Conservation (phyloP, 345 rosid species). For the Sisymbrium altissimum region DNA sequence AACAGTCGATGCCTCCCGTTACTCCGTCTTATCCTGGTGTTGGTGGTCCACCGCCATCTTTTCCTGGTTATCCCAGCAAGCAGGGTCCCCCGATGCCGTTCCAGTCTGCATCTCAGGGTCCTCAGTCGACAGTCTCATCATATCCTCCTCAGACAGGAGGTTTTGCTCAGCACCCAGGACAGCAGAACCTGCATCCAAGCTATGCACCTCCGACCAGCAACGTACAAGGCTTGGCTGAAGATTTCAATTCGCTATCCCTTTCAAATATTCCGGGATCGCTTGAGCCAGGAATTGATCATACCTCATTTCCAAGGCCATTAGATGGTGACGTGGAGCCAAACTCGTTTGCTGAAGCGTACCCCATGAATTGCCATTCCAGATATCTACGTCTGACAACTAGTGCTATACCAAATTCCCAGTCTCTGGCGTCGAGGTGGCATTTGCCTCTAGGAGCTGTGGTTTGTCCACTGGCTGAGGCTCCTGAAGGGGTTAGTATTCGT, state of each 20-base stretch:
- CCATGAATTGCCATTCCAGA: slow-evolving; percentile 83
- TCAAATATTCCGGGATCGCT: slow-evolving; percentile 75
- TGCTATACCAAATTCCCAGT: slow-evolving; percentile 87
- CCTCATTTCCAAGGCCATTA: slow-evolving; percentile 88
- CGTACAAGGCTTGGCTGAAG: slow-evolving; percentile 74
- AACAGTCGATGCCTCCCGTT: slow-evolving; percentile 44
- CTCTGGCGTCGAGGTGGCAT: slow-evolving; percentile 97
- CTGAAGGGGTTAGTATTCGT: slow-evolving; percentile 73
- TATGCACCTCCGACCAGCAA: slow-evolving; percentile 65
- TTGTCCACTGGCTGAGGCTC: slow-evolving; percentile 96
- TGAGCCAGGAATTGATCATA: slow-evolving; percentile 76
- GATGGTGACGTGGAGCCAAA: slow-evolving; percentile 89
- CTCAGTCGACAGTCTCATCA: slow-evolving; percentile 43
- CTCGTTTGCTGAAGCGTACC: slow-evolving; percentile 52
- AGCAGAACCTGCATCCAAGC: slow-evolving; percentile 56
- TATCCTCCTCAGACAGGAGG: slow-evolving; percentile 55
- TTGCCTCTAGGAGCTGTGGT: slow-evolving; percentile 97
- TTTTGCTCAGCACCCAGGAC: slow-evolving; percentile 49
- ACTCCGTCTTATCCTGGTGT: slow-evolving; percentile 42
- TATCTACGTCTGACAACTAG: slow-evolving; percentile 81
- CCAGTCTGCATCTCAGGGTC: slow-evolving; percentile 55
- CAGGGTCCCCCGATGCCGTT: slow-evolving; percentile 54
- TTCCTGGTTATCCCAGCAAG: slow-evolving; percentile 59
- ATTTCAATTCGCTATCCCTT: slow-evolving; percentile 76
- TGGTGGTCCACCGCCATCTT: slow-evolving; percentile 44